Base-by-base conservation (phyloP, 805 yeast genomes). In the Komagataella phaffii region DNA sequence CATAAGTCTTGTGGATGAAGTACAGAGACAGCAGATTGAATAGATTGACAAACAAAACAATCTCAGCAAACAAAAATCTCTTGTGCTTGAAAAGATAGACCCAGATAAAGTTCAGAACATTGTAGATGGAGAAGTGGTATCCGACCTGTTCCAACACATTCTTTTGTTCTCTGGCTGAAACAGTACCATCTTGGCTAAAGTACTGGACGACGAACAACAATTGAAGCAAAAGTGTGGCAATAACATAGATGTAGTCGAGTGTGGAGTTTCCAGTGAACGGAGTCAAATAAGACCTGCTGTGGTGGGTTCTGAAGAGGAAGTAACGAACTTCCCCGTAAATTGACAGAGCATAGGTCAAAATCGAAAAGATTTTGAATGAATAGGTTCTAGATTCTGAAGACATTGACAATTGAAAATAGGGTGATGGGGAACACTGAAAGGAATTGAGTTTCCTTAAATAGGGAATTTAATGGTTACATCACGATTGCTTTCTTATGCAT, bases 201-300 rank as follows among this genome's bases (percentile, higher is more conserved):
- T 66, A 70, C 56, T 75, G 77, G 17, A 67, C 53, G 45, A 78
- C 69, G 58, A 76, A 81, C 44, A 70, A 59, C 44, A 75, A 60
- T 64, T 86, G 95, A 44, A 75, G 59, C 2, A 77, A 53, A 53
- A 76, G 73, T 23, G 77, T 66, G 36, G 80, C 53, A 2, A 69
- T 68, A 90, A 90, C 85, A 66, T 72, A 86, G 10, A 75, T 64
- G 46, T 78, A 63, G 2, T 74, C 64, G 14, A 80, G 69, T 12
- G 79, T 53, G 10, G 73, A 62, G 53, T 74, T 73, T 14, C 80
- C 79, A 2, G 88, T 76, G 70, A 86, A 86, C 12, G 95, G 93
- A 2, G 93, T 87, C 55, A 74, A 66, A 49, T 72, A 69, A 49
- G 72, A 67, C 6, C 57, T 66, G 19, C 74, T 73, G 47, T 75